Conservation (phyloP, 2,329 filamentous ascomycete genomes). For the Aschersonia sp. region DNA sequence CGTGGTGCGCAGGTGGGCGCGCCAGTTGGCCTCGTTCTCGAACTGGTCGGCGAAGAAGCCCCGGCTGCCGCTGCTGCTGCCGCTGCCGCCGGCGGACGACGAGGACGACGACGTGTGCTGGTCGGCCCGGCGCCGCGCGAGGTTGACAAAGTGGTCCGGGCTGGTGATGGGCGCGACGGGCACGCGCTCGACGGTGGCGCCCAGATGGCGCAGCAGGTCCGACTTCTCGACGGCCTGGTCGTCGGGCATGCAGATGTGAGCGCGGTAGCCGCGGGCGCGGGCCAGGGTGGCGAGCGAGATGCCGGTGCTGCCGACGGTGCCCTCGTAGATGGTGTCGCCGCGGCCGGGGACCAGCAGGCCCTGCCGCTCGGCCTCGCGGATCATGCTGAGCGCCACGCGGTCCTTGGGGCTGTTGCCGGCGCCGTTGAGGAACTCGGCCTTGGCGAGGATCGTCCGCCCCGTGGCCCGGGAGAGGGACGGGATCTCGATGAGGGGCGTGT, state of each 20-base stretch:
- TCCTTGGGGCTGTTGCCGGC: conserved; percentile 92
- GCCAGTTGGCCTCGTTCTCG: conserved; percentile 79
- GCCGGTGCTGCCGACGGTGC: conserved; percentile 89
- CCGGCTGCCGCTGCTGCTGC: conserved; percentile 40
- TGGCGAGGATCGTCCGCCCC: conserved; percentile 78
- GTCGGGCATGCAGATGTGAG: conserved; percentile 94
- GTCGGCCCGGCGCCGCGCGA: conserved; percentile 60
- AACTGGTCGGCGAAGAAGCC: conserved; percentile 97
- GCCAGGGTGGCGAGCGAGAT: conserved; percentile 87
- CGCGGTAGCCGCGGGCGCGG: conserved; percentile 74
- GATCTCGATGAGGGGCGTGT: conserved; percentile 80
- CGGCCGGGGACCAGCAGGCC: conserved; percentile 64
- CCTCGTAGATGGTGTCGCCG: conserved; percentile 93
- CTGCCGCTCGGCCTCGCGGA: conserved; percentile 62
- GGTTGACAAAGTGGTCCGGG: conserved; percentile 85
- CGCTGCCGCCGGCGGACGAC: conserved; percentile 25
- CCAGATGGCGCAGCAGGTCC: conserved; percentile 74
- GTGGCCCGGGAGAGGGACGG: conserved; percentile 75
- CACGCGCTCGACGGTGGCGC: conserved; percentile 84
- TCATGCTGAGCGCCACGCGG: conserved; percentile 82
- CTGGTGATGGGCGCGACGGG: conserved; percentile 88
- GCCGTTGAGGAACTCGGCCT: conserved; percentile 93
- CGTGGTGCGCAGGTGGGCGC: conserved; percentile 67
- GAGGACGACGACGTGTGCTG: conserved; percentile 36
- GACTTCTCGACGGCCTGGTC: conserved; percentile 85